Evolutionary conservation across 306 rosid species (phyloP).

Genomic region (Vigna mungo): DNA sequence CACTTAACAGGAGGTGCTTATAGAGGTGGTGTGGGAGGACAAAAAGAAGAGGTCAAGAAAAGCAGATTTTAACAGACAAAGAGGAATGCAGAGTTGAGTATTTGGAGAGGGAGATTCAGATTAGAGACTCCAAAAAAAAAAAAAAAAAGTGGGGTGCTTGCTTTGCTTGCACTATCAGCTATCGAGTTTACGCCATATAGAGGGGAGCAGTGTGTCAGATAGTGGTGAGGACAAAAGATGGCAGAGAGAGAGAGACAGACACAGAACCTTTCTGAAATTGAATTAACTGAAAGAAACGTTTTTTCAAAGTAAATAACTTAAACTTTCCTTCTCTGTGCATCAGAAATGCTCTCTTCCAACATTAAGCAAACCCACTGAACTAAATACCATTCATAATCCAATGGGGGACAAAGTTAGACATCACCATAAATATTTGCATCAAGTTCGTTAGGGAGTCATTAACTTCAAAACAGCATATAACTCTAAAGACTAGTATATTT

Average conservation of each 20-base stretch:
- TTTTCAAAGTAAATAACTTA: background rate
- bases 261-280: constrained; percentile 24
- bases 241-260: constrained; percentile 32
- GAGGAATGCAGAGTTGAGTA: constrained; percentile 47
- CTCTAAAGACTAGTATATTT: background rate
- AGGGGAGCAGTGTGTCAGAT: constrained; percentile 69
- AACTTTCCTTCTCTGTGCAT: background rate
- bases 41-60: constrained; percentile 17
- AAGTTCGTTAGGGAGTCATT: background rate
- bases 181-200: constrained; percentile 71
- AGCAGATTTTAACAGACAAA: constrained; percentile 56
- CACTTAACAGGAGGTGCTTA: constrained; percentile 64
- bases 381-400: background rate
- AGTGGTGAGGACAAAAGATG: constrained; percentile 53
- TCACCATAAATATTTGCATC: constrained; percentile 4
- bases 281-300: constrained; percentile 39
- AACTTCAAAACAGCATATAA: background rate
- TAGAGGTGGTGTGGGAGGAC: constrained; percentile 49
- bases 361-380: constrained; percentile 29
- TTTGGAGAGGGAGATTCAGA: constrained; percentile 29
- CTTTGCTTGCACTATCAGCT: constrained; percentile 85
- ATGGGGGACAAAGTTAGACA: constrained; percentile 1
- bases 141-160: constrained; percentile 52
- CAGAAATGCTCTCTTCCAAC: background rate
- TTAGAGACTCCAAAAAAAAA: constrained; percentile 8